Base-by-base conservation (phyloP, 306 rosid genomes). In the Prunus mume region DNA sequence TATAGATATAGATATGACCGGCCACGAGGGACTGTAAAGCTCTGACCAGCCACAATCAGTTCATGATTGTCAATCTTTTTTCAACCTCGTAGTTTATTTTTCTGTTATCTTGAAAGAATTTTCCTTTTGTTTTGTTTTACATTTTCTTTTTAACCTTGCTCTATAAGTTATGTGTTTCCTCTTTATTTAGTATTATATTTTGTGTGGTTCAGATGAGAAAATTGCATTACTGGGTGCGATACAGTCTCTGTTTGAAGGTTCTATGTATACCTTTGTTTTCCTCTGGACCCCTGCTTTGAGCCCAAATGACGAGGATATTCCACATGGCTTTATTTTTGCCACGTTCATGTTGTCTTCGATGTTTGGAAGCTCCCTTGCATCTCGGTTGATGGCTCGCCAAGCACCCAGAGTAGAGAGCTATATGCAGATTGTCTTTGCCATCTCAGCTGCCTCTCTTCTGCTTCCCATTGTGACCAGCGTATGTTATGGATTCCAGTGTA, bases 241-340 rank as follows among this genome's bases (percentile, higher is more conserved):
- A 74, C 98, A 93, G 84, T 93, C 98, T 67, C 87, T 93, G 65
- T 93, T 93, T 80, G 98, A 93, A 91, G 98, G 98, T 76, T 93
- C 98, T 12, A 91, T 93, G 98, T 91, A 93, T 69, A 93, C 98
- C 50, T 93, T 91, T 79, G 90, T 93, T 86, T 91, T 93, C 76
- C 93, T 93, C 5, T 93, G 98, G 98, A 93, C 98, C 83, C 98
- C 98, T 69, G 98, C 97, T 57, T 66, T 93, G 83, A 93, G 98
- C 85, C 98, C 98, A 80, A 89, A 91, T 72, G 95, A 86, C 4
- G 98, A 93, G 83, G 98, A 91, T 9, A 91, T 93, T 79, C 98
- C 98, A 54, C 98, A 93, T 69, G 98, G 98, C 69, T 87, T 87
- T 78, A 89, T 94, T 84, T 94, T 94, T 80, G 90, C 98, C 9